Evolutionary conservation across 768 basidiomycete genomes (phyloP), one percentile per base, ranked within the genome.

Genomic region (Xerocomellus amylosporus): DNA sequence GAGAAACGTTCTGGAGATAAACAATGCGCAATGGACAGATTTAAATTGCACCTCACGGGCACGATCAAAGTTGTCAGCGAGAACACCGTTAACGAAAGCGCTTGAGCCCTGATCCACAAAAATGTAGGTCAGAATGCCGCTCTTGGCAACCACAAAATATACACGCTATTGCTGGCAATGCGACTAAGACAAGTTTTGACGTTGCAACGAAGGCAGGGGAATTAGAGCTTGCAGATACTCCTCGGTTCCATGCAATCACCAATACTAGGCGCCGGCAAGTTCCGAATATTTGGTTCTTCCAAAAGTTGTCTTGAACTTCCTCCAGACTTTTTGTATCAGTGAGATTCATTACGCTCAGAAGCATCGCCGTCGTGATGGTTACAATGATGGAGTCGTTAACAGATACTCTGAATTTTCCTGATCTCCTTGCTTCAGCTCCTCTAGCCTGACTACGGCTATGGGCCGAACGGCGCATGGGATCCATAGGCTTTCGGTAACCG

Each of bases 321-420:
- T 55, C 46, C 22, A 64, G 62, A 49, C 57, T 62, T 67, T 63
- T 65, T 43, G 52, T 34, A 58, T 61, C 64, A 58, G 41, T 10
- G 34, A 63, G 56, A 69, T 67, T 62, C 51, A 66, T 69, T 61
- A 47, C 54, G 19, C 53, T 54, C 12, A 31, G 67, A 67, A 69
- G 66, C 57, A 51, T 56, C 14, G 24, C 41, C 39, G 67, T 67
- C 40, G 64, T 39, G 62, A 64, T 67, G 65, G 67, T 67, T 67
- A 69, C 67, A 46, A 41, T 55, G 64, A 62, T 53, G 57, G 46
- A 15, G 42, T 49, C 24, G 39, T 55, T 19, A 17, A 51, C 58
- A 46, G 49, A 37, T 44, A 34, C 43, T 20, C 28, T 51, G 43
- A 26, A 36, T 59, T 44, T 50, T 38, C 53, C 53, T 43, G 43